These are phyloP conservation scores for Paratinospora sagittata DNA, from an alignment of 164 flowering plant species.

Conservation along the genomic window DNA sequence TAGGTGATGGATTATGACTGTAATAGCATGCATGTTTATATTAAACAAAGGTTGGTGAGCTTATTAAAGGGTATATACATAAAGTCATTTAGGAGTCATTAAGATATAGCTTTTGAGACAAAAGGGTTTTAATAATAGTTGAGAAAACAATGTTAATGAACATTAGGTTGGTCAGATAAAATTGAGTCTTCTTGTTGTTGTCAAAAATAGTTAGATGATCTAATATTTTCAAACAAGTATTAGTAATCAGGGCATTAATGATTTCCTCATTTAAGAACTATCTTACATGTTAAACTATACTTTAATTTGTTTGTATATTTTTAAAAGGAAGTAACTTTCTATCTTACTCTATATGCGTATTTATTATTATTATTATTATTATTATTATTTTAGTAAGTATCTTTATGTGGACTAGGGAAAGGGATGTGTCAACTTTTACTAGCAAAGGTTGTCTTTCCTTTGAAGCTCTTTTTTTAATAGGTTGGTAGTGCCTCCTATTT, in stretches of 20 bases:
- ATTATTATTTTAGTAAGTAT: not conserved
- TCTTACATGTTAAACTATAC: not conserved
- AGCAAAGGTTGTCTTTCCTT: not conserved
- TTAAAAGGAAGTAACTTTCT: not conserved
- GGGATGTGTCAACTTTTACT: not conserved
- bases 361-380: not conserved
- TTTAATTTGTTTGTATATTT: not conserved
- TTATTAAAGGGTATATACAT: too few species aligned
- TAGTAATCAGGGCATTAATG: not conserved
- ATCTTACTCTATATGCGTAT: not conserved
- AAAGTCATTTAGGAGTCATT: too few species aligned
- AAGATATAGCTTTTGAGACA: too few species aligned
- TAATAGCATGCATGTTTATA: not conserved
- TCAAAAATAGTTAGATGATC: not conserved
- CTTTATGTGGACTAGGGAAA: not conserved
- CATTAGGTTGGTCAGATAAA: not conserved
- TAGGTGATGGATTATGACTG: conserved; percentile 3
- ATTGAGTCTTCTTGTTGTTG: not conserved
- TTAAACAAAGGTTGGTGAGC: too few species aligned
- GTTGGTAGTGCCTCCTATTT: not conserved
- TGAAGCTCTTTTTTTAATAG: not conserved
- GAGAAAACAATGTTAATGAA: not conserved
- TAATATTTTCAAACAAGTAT: not conserved
- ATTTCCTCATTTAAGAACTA: not conserved
- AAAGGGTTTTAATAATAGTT: too few species aligned